Percentiles rank a stretch among this genome's conserved stretches.
Evolutionary conservation across 2,329 filamentous ascomycete genomes (phyloP).

Genomic region (Cytospora mali): DNA sequence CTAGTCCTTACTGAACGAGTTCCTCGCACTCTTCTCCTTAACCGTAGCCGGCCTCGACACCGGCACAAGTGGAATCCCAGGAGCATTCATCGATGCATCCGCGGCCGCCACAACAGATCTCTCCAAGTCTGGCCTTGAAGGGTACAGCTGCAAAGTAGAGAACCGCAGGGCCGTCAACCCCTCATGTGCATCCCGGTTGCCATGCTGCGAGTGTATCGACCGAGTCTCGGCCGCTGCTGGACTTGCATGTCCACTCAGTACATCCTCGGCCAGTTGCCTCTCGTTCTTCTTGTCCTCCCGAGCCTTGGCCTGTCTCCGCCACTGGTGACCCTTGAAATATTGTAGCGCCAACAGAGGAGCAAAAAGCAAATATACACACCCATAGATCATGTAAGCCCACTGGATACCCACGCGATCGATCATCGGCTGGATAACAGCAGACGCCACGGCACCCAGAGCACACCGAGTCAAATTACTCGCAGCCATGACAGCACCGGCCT

Average conservation of each 20-base stretch:
- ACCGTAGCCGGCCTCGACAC: not conserved
- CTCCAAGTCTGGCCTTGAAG: not conserved
- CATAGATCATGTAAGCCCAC: constrained; percentile 20
- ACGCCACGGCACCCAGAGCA: constrained; percentile 12
- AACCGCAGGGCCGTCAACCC: not conserved
- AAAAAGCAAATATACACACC: constrained; percentile 6
- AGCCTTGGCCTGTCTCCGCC: constrained; percentile 10
- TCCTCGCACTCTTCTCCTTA: constrained; percentile 5
- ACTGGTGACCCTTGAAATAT: constrained; percentile 12
- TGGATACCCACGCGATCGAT: constrained; percentile 18
- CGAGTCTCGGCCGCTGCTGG: not conserved
- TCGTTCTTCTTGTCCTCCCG: constrained; percentile 1
- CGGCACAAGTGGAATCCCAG: constrained; percentile 12
- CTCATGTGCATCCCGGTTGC: not conserved
- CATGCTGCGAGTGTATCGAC: not conserved
- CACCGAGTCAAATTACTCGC: constrained; percentile 20
- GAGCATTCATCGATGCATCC: constrained; percentile 1
- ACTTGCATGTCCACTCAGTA: not conserved
- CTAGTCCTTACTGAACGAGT: not conserved
- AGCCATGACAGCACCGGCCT: constrained; percentile 17
- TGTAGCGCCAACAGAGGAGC: constrained; percentile 13
- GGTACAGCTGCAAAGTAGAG: not conserved
- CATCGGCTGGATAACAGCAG: constrained; percentile 16
- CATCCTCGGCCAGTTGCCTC: not conserved
- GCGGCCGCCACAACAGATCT: not conserved